phyloP scores from a whole-genome alignment of 768 basidiomycete genomes.

The Rhizopogon vinicolor region DNA sequence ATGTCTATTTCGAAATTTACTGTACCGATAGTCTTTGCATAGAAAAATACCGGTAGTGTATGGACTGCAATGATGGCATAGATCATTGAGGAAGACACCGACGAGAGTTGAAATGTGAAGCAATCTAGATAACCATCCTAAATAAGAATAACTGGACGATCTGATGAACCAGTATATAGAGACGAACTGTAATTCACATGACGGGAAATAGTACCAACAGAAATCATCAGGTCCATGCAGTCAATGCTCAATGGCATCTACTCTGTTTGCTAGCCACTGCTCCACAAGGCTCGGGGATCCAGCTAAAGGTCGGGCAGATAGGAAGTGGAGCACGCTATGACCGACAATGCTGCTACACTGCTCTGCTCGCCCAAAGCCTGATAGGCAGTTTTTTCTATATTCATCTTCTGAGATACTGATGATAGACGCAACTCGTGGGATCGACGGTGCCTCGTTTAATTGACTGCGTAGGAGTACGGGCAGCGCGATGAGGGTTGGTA shows the following conservation, averaged over 20 bases:
- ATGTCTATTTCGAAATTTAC: no score
- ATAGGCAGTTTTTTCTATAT: conserved; percentile 64
- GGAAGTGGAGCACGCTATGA: conserved; percentile 48
- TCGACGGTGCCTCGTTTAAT: not conserved
- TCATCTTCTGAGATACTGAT: conserved; percentile 55
- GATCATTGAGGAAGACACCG: not conserved
- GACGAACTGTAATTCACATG: not conserved
- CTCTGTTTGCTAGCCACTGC: conserved; percentile 42
- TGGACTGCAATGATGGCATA: not conserved
- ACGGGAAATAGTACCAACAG: not conserved
- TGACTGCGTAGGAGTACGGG: conserved; percentile 56
- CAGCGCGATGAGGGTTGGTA: conserved; percentile 73
- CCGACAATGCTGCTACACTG: conserved; percentile 62
- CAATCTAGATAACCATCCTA: not conserved
- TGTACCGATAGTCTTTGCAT: not conserved
- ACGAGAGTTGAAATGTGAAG: not conserved
- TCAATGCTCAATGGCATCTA: conserved; percentile 16
- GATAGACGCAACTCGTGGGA: conserved; percentile 30
- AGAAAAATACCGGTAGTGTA: not conserved
- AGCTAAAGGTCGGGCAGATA: conserved; percentile 32
- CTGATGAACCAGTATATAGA: not conserved
- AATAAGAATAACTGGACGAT: not conserved
- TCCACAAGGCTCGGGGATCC: conserved; percentile 23
- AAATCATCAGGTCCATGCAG: conserved; percentile 3
- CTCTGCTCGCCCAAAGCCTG: conserved; percentile 76